Base-by-base conservation (phyloP, 257 asterid species). In the Solanum virginianum region DNA sequence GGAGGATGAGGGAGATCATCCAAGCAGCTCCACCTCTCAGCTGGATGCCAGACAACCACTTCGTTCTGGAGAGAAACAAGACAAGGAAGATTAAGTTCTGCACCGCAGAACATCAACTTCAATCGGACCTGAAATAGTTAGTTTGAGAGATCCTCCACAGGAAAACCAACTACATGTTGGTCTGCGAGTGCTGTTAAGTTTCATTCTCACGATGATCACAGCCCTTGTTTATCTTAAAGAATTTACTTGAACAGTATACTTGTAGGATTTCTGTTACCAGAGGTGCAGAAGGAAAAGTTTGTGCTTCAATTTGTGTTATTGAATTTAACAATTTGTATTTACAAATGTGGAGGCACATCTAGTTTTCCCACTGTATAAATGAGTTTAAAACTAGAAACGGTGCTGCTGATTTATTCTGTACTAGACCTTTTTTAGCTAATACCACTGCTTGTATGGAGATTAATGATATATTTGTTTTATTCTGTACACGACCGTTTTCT, bases 71-170 rank as follows among this genome's bases (percentile, higher is more conserved):
- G 90, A 85, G 47, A 77, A 77, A 77, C 63, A 77, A 53, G 49
- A 53, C 80, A 94, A 92, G 91, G 97, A 95, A 89, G 98, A 94
- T 59, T 94, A 82, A 84, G 70, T 24, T 20, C 53, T 69, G 39
- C 22, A 11, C 45, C 6, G 41, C 41, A 4, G 41, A 36, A 36
- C 41, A 36, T 36, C 41, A 36, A 36, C 41, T 36, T 36, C 82
- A 77, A 32, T 26, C 8, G 10, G 16, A 51, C 81, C 60, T 72
- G 10, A 77, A 7, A 51, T 51, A 49, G 43, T 74, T 22, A 24
- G 82, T 45, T 77, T 49, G 82, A 77, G 60, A 49, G 8, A 51
- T 49, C 63, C 4, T 77, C 7, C 10, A 16, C 15, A 8, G 26
- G 63, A 51, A 7, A 39, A 26, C 45, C 29, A 54, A 51, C 8